Percentiles rank a stretch among this genome's conserved stretches.
Conservation (phyloP, 352 stramenopile species). For the Phytophthora vignae region DNA sequence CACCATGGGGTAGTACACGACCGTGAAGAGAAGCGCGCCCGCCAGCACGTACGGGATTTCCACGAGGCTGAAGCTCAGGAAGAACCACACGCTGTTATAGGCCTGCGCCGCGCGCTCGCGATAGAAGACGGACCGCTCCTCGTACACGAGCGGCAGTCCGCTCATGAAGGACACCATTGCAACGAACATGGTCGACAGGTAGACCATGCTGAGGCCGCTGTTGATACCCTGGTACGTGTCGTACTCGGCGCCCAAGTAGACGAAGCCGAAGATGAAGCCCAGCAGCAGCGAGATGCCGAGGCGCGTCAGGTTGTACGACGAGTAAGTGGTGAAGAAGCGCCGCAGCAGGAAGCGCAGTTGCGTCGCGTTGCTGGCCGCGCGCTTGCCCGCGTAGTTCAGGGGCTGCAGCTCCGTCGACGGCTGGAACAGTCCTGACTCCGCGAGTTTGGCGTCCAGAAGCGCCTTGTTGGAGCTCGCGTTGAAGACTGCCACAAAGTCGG, state of each 20-base stretch:
- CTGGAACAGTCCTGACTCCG: neutral
- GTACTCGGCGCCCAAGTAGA: constrained; percentile 31
- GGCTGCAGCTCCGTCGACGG: neutral
- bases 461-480: neutral
- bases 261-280: constrained; percentile 34
- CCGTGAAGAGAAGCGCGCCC: neutral
- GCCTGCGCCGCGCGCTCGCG: constrained; percentile 3
- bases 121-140: neutral
- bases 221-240: constrained; percentile 28
- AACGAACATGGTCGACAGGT: constrained; percentile 3
- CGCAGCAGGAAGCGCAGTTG: constrained; percentile 2
- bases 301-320: constrained; percentile 82
- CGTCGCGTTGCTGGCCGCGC: neutral
- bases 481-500: constrained; percentile 1
- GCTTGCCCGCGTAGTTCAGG: neutral
- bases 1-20: constrained; percentile 38
- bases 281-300: constrained; percentile 5
- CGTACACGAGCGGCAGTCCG: neutral
- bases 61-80: constrained; percentile 7
- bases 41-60: constrained; percentile 8
- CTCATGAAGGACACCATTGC: neutral
- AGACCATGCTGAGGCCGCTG: constrained; percentile 34
- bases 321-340: constrained; percentile 53
- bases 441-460: neutral
- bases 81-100: constrained; percentile 10